Base-by-base conservation (phyloP, 257 asterid genomes). In the Coffea eugenioides region DNA sequence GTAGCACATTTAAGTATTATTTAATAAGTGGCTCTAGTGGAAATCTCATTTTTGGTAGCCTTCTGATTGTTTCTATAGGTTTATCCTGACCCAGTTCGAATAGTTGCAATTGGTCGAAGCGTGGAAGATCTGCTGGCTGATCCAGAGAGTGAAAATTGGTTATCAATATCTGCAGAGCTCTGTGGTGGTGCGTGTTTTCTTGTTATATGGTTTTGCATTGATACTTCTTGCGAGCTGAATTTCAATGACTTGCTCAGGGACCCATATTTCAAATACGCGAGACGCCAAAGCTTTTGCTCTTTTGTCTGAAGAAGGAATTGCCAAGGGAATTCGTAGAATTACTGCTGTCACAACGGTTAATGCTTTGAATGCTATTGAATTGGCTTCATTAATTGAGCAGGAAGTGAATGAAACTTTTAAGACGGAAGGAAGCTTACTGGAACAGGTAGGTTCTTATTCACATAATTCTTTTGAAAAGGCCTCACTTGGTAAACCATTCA, bases 21-120 rank as follows among this genome's bases (percentile, higher is more conserved):
- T 56, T 27, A 41, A 36, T 20, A 20, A 48, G 48, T 74, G 46
- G 62, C 18, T 46, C 52, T 31, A 72, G 14, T 36, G 23, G 9
- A 45, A 36, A 39, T 59, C 10, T 52, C 68, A n/a, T 52, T 57
- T 52, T 71, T 73, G 51, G 36, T 66, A 69, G 83, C 75, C 23
- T 18, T 59, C 71, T 73, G 45, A 25, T 76, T 67, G 73, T 77
- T 48, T 39, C 59, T 81, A 57, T 54, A 96, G 99, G 97, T 96
- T 41, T 96, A 96, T 82, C 99, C 99, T 25, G 98, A 96, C 74
- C 99, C 99, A 73, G 99, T 96, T 77, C 89, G 98, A 83, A 91
- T 96, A 81, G 99, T 96, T 80, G 82, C 99, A 70, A 90, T 96
- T 78, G 99, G 99, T 78, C 92, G 80, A 74, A 92, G 89, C 49